These are phyloP conservation scores for Beauveria varroae DNA, from an alignment of 2,329 filamentous ascomycete species.

Conservation along the genomic window DNA sequence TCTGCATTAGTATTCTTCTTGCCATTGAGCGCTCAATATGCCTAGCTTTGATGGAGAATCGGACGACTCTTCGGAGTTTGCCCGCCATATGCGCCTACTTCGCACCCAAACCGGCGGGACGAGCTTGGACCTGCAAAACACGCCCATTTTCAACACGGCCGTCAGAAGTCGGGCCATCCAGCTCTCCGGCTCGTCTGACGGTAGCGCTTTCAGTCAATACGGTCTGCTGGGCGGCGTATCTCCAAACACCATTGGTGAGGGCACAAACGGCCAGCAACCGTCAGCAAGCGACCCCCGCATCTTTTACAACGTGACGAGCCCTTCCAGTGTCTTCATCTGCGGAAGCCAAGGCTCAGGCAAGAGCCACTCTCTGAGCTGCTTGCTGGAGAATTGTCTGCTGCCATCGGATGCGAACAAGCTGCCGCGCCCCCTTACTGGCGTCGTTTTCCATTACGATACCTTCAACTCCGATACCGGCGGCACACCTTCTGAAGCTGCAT, in stretches of 20 bases:
- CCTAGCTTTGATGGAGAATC: background rate
- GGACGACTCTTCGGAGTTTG: background rate
- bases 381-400: slow-evolving; percentile 51
- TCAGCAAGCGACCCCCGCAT: slow-evolving; percentile 22
- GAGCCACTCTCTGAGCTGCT: slow-evolving; percentile 50
- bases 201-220: slow-evolving; percentile 22
- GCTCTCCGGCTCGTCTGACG: background rate
- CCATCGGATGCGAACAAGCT: slow-evolving; percentile 36
- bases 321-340: slow-evolving; percentile 56
- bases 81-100: slow-evolving; percentile 6
- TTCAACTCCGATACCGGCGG: slow-evolving; percentile 41
- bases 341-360: slow-evolving; percentile 59
- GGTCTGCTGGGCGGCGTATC: slow-evolving; percentile 14
- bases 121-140: slow-evolving; percentile 18
- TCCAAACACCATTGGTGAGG: background rate
- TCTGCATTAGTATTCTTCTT: background rate
- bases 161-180: slow-evolving; percentile 13
- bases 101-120: too few species aligned
- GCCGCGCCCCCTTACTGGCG: slow-evolving; percentile 45
- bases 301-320: slow-evolving; percentile 40
- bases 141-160: slow-evolving; percentile 24
- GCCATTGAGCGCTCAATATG: background rate
- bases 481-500: slow-evolving; percentile 52
- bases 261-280: background rate
- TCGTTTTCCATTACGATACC: slow-evolving; percentile 60